Percentiles rank a stretch among this genome's conserved stretches.
Conservation (phyloP, 352 stramenopile species). For the Thalassiosira mediterranea region DNA sequence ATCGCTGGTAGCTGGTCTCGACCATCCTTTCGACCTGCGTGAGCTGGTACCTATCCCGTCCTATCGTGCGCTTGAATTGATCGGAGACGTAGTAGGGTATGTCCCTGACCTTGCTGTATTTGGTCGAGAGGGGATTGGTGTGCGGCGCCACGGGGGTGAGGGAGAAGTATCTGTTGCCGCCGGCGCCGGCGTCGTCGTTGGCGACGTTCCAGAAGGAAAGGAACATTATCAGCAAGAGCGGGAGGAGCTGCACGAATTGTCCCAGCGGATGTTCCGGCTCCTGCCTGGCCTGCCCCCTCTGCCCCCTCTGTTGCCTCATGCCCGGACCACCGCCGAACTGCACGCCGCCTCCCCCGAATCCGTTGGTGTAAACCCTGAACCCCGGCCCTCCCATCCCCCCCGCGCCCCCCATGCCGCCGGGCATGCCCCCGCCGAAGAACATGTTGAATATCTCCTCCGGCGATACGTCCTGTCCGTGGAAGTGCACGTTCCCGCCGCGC, state of each 20-base stretch:
- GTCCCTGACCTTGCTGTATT: constrained; percentile 75
- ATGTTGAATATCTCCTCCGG: constrained; percentile 88
- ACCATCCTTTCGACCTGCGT: constrained; percentile 84
- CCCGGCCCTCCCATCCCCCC: constrained; percentile 45
- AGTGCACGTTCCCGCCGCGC: constrained; percentile 47
- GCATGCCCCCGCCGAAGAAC: constrained; percentile 81
- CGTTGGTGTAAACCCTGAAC: constrained; percentile 72
- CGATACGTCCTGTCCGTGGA: constrained; percentile 72
- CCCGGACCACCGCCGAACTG: constrained; percentile 56
- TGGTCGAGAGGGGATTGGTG: constrained; percentile 72
- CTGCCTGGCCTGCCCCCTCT: constrained; percentile 42
- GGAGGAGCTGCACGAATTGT: constrained; percentile 67
- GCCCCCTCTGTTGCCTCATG: constrained; percentile 45
- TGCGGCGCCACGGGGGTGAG: constrained; percentile 57
- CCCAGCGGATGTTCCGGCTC: constrained; percentile 20
- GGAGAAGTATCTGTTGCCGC: constrained; percentile 76
- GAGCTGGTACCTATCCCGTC: constrained; percentile 81
- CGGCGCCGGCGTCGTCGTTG: constrained; percentile 33
- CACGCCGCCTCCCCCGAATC: constrained; percentile 69
- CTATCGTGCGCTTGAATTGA: constrained; percentile 80
- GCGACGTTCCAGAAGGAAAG: constrained; percentile 74
- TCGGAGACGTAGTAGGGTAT: constrained; percentile 85
- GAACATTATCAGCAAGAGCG: constrained; percentile 76
- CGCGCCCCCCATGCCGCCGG: constrained; percentile 18
- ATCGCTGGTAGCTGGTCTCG: constrained; percentile 76